These are phyloP conservation scores for Cetradonia linearis DNA, from an alignment of 495 filamentous ascomycete species.

Conservation along the genomic window DNA sequence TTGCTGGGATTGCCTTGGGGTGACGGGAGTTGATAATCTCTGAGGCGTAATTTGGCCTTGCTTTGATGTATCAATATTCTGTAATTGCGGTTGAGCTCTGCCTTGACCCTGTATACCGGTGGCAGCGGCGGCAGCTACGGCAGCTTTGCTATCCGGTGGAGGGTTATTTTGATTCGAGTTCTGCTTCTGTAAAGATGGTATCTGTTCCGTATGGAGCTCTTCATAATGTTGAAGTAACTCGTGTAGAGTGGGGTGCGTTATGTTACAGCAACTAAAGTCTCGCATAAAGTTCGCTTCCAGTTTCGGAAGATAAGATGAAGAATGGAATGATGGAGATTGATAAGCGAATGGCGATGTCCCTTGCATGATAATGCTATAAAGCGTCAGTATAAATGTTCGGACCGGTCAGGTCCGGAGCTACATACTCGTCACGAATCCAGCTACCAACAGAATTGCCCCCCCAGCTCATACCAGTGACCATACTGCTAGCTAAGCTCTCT, in stretches of 20 bases:
- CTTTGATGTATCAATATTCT: slow-evolving; percentile 32
- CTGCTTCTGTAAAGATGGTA: slow-evolving; percentile 44
- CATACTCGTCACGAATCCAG: slow-evolving; percentile 97
- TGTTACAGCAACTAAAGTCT: slow-evolving; percentile 88
- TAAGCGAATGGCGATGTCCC: slow-evolving; percentile 87
- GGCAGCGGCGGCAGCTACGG: slow-evolving; percentile 43
- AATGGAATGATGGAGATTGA: slow-evolving; percentile 91
- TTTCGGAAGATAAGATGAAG: slow-evolving; percentile 94
- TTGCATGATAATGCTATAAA: slow-evolving; percentile 79
- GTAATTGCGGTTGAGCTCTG: slow-evolving; percentile 37
- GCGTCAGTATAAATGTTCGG: slow-evolving; percentile 24
- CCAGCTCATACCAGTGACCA: slow-evolving; percentile 94
- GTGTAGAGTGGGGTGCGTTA: slow-evolving; percentile 78
- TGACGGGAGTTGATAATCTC: slow-evolving; percentile 15
- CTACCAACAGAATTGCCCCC: slow-evolving; percentile 92
- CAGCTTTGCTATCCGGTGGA: slow-evolving; percentile 43
- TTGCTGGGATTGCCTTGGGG: slow-evolving; percentile 27
- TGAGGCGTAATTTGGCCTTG: slow-evolving; percentile 37
- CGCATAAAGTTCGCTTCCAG: slow-evolving; percentile 95
- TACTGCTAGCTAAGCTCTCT: slow-evolving; percentile 77
- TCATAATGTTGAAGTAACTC: slow-evolving; percentile 96
- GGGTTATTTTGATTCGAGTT: slow-evolving; percentile 39
- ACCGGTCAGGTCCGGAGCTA: slow-evolving; percentile 28
- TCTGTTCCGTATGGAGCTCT: slow-evolving; percentile 71
- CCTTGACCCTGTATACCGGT: slow-evolving; percentile 43